Conservation (phyloP, 768 basidiomycete species). For the Suillus subalutaceus region DNA sequence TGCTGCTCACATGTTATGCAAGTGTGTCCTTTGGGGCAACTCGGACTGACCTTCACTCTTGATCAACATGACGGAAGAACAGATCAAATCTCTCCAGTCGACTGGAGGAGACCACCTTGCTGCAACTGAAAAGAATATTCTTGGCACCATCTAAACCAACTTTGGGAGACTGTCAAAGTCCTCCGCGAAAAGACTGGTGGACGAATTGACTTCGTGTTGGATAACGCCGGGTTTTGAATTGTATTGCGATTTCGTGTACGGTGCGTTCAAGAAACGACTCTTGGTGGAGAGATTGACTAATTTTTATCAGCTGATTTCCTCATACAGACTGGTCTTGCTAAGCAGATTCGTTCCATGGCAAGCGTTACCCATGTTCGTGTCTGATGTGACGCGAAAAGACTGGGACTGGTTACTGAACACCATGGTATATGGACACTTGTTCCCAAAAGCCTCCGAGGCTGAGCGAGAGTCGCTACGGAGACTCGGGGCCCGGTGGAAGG, state of each 20-base stretch:
- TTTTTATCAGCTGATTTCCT: conserved; percentile 80
- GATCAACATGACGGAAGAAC: conserved; percentile 98
- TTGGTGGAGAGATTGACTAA: conserved; percentile 10
- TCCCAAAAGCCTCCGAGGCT: conserved; percentile 77
- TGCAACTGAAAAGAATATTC: conserved; percentile 94
- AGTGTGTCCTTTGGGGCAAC: conserved; percentile 98
- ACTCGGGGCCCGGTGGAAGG: conserved; percentile 91
- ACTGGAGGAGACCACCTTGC: conserved; percentile 96
- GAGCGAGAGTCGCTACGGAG: conserved; percentile 81
- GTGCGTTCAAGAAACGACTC: conserved; percentile 41
- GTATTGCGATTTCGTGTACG: conserved; percentile 87
- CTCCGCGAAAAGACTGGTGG: conserved; percentile 73
- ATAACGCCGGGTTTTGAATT: conserved; percentile 86
- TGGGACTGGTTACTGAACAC: conserved; percentile 92
- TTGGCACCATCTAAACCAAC: conserved; percentile 73
- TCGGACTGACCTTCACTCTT: conserved; percentile 95
- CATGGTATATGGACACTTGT: conserved; percentile 91
- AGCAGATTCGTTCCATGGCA: conserved; percentile 92
- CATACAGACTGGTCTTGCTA: conserved; percentile 85
- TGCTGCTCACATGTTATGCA: conserved; percentile 7
- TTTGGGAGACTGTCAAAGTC: conserved; percentile 77
- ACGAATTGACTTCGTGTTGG: conserved; percentile 79
- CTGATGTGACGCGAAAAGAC: conserved; percentile 90
- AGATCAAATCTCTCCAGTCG: conserved; percentile 94
- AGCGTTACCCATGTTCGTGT: conserved; percentile 94